Percentiles rank a stretch among this genome's conserved stretches.
phyloP scores from a whole-genome alignment of 345 rosid genomes.

The Moricandia moricandioides region DNA sequence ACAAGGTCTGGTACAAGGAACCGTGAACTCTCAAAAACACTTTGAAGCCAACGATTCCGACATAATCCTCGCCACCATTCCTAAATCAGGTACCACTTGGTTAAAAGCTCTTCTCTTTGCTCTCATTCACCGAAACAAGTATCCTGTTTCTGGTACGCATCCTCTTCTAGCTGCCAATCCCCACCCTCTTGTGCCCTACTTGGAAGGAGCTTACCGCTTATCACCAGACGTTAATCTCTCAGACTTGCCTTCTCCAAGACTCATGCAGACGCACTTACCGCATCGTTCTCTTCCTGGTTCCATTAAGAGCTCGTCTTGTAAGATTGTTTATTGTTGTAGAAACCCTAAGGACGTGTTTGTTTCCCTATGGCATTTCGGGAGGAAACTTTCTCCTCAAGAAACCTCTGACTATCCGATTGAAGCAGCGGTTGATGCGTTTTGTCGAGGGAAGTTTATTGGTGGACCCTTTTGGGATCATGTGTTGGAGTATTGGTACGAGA shows the following conservation, averaged over 20 bases:
- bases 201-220: constrained; percentile 37
- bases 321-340: constrained; percentile 55
- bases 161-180: constrained; percentile 53
- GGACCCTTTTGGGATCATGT: constrained; percentile 44
- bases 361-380: constrained; percentile 57
- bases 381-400: constrained; percentile 35
- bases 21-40: constrained; percentile 36
- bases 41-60: constrained; percentile 47
- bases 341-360: constrained; percentile 59
- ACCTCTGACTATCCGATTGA: constrained; percentile 33
- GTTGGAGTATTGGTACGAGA: constrained; percentile 34
- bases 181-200: constrained; percentile 51
- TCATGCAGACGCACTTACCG: constrained; percentile 46
- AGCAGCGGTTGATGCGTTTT: constrained; percentile 45
- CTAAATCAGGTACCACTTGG: constrained; percentile 69
- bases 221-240: constrained; percentile 19
- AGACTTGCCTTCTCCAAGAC: constrained; percentile 38
- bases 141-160: constrained; percentile 37
- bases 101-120: constrained; percentile 52
- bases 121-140: constrained; percentile 35
- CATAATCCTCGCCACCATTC: constrained; percentile 45
- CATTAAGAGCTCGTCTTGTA: constrained; percentile 38
- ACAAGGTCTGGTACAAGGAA: constrained; percentile 14
- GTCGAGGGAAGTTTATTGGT: constrained; percentile 40
- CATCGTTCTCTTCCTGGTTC: constrained; percentile 41